A percentile compares a stretch with the other conserved stretches of the same genome.
Evolutionary conservation across 2,329 filamentous ascomycete species (phyloP).

Genomic region (Microdochium nivale): DNA sequence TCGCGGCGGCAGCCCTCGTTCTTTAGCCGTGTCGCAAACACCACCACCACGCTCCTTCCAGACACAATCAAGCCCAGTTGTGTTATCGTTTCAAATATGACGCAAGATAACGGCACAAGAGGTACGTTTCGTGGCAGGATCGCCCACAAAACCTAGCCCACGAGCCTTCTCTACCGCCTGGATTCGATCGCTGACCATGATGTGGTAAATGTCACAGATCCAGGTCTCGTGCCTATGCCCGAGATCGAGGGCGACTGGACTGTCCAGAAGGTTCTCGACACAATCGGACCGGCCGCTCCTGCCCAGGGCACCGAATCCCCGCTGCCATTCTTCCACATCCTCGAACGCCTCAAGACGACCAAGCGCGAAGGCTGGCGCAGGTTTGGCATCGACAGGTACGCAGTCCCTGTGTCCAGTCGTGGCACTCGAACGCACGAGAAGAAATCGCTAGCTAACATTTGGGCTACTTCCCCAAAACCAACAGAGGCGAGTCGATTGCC

Average conservation of each 20-base stretch:
- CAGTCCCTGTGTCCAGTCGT: background rate
- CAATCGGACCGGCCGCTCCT: slow-evolving; percentile 51
- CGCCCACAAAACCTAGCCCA: background rate
- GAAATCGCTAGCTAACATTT: background rate
- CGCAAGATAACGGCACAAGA: background rate
- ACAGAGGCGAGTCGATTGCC: slow-evolving; percentile 77
- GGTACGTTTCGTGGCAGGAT: background rate
- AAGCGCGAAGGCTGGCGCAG: slow-evolving; percentile 94
- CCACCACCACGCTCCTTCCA: background rate
- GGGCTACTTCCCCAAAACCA: background rate
- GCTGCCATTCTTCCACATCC: slow-evolving; percentile 85
- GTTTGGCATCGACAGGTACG: slow-evolving; percentile 62
- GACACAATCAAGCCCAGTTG: background rate
- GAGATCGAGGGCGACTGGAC: slow-evolving; percentile 41
- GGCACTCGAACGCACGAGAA: background rate
- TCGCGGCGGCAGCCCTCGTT: background rate
- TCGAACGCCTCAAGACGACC: slow-evolving; percentile 90
- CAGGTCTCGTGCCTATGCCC: slow-evolving; percentile 24
- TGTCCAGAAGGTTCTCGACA: slow-evolving; percentile 54
- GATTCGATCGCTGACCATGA: background rate
- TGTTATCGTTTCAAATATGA: background rate
- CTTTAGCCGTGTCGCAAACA: background rate
- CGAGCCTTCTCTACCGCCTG: background rate
- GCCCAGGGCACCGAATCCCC: slow-evolving; percentile 60
- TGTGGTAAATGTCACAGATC: slow-evolving; percentile 14